Percentiles rank a stretch among this genome's conserved stretches.
Conservation (phyloP, 164 flowering plant genomes). For the Magnolia officinalis region DNA sequence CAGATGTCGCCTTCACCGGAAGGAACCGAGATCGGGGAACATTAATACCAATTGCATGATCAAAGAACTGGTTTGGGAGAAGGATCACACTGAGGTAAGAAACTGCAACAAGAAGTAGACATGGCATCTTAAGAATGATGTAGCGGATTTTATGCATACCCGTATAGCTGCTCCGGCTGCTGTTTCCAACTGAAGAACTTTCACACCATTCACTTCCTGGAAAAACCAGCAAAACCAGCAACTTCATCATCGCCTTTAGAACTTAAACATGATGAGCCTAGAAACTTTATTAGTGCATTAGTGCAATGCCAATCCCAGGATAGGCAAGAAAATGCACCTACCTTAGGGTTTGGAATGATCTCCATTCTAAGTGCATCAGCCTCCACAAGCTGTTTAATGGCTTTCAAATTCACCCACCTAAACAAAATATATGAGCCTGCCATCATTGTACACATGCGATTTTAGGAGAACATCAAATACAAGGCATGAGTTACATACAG, state of each 20-base stretch:
- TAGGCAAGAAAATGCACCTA: slow-evolving; percentile 11
- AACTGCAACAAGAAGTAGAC: background rate
- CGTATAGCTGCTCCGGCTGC: slow-evolving; percentile 94
- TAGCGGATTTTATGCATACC: slow-evolving; percentile 34
- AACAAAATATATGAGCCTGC: slow-evolving; percentile 12
- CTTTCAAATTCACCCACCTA: slow-evolving; percentile 93
- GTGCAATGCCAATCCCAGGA: background rate
- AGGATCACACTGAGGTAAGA: slow-evolving; percentile 1
- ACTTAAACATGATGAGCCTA: background rate
- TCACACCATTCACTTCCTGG: slow-evolving; percentile 85
- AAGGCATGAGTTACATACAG: slow-evolving; percentile 43
- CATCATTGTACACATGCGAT: background rate
- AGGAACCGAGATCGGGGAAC: slow-evolving; percentile 91
- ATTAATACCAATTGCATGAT: slow-evolving; percentile 83
- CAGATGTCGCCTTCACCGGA: slow-evolving; percentile 93
- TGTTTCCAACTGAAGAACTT: slow-evolving; percentile 94
- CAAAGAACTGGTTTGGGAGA: slow-evolving; percentile 63
- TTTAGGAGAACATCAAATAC: background rate
- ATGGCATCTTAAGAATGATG: slow-evolving; percentile 3
- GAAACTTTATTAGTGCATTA: background rate
- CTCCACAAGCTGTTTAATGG: slow-evolving; percentile 88
- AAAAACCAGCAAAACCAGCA: slow-evolving; percentile 11
- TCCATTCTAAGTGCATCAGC: slow-evolving; percentile 92
- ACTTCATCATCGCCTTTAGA: slow-evolving; percentile 3
- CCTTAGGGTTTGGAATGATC: slow-evolving; percentile 95